These are phyloP conservation scores for Rhododendron ovatum DNA, from an alignment of 148 eudicot genomes.

Conservation along the genomic window DNA sequence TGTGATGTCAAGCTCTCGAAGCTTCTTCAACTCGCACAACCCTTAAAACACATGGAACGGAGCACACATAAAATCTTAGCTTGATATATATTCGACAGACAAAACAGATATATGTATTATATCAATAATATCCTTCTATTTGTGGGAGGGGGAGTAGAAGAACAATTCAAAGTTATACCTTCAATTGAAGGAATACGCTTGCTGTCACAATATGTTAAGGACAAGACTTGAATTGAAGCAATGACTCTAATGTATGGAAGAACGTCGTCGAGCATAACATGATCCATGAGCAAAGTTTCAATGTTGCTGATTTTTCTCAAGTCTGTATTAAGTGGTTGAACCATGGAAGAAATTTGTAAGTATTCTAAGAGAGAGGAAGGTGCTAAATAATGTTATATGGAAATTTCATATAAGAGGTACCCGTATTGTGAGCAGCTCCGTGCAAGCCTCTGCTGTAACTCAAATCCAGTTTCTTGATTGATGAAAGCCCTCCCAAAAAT, in stretches of 20 bases:
- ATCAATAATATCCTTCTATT: neutral
- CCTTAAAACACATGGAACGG: neutral
- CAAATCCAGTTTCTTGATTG: no score
- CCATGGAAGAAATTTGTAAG: neutral
- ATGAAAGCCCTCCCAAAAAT: no score
- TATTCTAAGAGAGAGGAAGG: no score
- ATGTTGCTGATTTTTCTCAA: neutral
- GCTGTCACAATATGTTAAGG: neutral
- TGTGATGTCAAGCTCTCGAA: neutral
- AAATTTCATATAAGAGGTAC: no score
- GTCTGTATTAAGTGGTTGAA: neutral
- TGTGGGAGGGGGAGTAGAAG: neutral
- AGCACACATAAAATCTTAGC: neutral
- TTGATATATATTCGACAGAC: neutral
- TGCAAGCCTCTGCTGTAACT: no score
- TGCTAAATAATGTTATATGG: neutral
- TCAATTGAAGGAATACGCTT: neutral
- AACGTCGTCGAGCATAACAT: neutral
- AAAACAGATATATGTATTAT: neutral
- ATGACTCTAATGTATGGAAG: neutral
- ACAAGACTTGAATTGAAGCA: neutral
- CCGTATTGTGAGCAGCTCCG: no score
- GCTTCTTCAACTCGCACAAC: neutral
- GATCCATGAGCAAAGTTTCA: neutral
- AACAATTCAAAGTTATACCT: neutral